A percentile compares a stretch with the other conserved stretches of the same genome.
phyloP scores from a whole-genome alignment of 2,329 filamentous ascomycete species.

The Cercospora beticola region DNA sequence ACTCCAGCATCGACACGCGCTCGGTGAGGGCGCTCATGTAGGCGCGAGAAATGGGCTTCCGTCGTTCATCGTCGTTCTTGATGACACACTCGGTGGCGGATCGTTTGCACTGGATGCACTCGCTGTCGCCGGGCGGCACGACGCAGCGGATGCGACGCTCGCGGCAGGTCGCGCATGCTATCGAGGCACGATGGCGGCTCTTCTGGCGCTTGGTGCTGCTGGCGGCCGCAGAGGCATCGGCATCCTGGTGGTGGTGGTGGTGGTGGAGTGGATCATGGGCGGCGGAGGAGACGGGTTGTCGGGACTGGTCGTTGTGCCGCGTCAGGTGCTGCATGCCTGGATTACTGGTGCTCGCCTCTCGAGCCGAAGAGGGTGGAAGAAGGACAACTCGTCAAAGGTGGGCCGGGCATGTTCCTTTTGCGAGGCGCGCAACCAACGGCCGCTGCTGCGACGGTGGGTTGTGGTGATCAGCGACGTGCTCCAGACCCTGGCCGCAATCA shows the following conservation, averaged over 20 bases:
- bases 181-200: constrained; percentile 25
- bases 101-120: constrained; percentile 30
- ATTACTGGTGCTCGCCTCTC: background rate
- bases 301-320: background rate
- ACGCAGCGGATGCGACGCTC: constrained; percentile 31
- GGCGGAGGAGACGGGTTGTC: constrained; percentile 1
- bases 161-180: constrained; percentile 28
- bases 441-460: background rate
- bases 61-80: constrained; percentile 31
- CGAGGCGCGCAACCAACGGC: background rate
- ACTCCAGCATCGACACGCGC: constrained; percentile 28
- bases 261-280: background rate
- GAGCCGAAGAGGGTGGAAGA: background rate
- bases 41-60: constrained; percentile 29
- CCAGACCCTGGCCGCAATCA: constrained; percentile 3
- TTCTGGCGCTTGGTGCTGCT: constrained; percentile 22
- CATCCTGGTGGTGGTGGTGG: constrained; percentile 12
- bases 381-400: constrained; percentile 4
- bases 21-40: constrained; percentile 32
- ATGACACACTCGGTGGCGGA: constrained; percentile 29
- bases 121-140: constrained; percentile 25
- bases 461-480: background rate
- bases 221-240: constrained; percentile 4
- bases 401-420: constrained; percentile 5
- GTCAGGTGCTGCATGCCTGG: constrained; percentile 9